Conservation (phyloP, 2,329 filamentous ascomycete genomes). For the Sporothrix phasma region DNA sequence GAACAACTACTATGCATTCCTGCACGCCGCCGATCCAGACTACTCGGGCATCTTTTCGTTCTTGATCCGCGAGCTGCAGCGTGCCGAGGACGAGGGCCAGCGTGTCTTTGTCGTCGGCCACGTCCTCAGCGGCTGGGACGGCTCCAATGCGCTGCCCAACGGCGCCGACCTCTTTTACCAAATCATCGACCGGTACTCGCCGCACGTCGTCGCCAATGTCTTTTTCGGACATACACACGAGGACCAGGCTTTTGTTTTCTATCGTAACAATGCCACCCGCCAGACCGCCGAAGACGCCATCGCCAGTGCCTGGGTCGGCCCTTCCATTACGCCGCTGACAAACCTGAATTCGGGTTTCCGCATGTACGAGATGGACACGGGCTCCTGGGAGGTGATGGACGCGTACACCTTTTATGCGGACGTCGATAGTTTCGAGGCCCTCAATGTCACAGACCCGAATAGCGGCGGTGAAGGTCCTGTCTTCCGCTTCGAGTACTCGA, state of each 20-base stretch:
- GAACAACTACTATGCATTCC: constrained; percentile 47
- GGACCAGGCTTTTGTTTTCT: constrained; percentile 38
- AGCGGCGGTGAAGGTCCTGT: constrained; percentile 26
- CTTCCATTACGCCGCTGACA: constrained; percentile 38
- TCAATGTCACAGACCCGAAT: constrained; percentile 12
- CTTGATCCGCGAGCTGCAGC: constrained; percentile 43
- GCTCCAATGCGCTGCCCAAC: constrained; percentile 39
- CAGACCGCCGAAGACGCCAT: constrained; percentile 37
- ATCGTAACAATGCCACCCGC: constrained; percentile 39
- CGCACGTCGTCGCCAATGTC: constrained; percentile 42
- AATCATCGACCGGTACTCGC: constrained; percentile 42
- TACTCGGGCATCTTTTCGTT: constrained; percentile 43
- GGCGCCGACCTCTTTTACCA: constrained; percentile 36
- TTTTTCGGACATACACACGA: constrained; percentile 50
- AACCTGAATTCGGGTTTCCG: constrained; percentile 46
- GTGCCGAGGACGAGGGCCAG: constrained; percentile 41
- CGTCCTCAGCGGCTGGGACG: constrained; percentile 42
- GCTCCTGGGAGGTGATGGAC: constrained; percentile 46
- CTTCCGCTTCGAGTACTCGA: constrained; percentile 49
- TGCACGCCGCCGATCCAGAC: constrained; percentile 39
- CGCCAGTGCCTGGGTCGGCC: constrained; percentile 44
- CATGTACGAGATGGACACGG: constrained; percentile 48
- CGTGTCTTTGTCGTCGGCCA: constrained; percentile 50
- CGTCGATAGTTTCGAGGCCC: constrained; percentile 35
- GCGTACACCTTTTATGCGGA: constrained; percentile 45